A percentile compares a stretch with the other conserved stretches of the same genome.
phyloP scores from a whole-genome alignment of 2,329 filamentous ascomycete genomes.

The Daldinia eschscholtzii region DNA sequence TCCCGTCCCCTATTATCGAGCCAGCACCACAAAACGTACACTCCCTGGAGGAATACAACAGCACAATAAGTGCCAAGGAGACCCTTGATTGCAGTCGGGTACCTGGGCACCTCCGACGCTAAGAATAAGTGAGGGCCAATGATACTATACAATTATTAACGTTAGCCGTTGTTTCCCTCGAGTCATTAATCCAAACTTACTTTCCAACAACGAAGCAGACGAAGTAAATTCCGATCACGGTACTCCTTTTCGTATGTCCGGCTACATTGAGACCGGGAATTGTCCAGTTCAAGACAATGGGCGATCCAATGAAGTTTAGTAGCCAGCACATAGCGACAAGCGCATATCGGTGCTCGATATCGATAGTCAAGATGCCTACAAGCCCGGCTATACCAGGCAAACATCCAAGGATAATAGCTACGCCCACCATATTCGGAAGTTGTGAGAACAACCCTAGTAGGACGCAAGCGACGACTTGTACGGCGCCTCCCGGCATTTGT shows the following conservation, averaged over 20 bases:
- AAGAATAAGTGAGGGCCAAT: constrained; percentile 54
- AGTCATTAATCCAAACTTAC: constrained; percentile 21
- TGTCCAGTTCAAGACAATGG: constrained; percentile 66
- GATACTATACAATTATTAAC: constrained; percentile 20
- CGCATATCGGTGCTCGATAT: constrained; percentile 59
- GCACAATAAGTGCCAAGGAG: constrained; percentile 43
- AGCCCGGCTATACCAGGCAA: constrained; percentile 58
- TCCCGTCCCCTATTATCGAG: constrained; percentile 40
- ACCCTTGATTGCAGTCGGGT: constrained; percentile 44
- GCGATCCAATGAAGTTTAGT: constrained; percentile 62
- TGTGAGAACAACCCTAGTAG: constrained; percentile 59
- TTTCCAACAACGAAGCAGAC: constrained; percentile 63
- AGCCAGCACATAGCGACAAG: constrained; percentile 67
- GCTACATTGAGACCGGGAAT: constrained; percentile 61
- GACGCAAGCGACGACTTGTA: constrained; percentile 46
- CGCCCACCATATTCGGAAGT: constrained; percentile 56
- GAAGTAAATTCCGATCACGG: constrained; percentile 64
- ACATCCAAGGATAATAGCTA: constrained; percentile 42
- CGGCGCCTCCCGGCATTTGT: constrained; percentile 58
- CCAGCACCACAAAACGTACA: constrained; percentile 44
- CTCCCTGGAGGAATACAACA: constrained; percentile 32
- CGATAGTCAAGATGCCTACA: constrained; percentile 63
- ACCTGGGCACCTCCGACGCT: constrained; percentile 36
- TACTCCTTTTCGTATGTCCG: constrained; percentile 65
- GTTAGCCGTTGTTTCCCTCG: constrained; percentile 15